phyloP scores from a whole-genome alignment of 305 asterid species.

The Ruellia speciosa region DNA sequence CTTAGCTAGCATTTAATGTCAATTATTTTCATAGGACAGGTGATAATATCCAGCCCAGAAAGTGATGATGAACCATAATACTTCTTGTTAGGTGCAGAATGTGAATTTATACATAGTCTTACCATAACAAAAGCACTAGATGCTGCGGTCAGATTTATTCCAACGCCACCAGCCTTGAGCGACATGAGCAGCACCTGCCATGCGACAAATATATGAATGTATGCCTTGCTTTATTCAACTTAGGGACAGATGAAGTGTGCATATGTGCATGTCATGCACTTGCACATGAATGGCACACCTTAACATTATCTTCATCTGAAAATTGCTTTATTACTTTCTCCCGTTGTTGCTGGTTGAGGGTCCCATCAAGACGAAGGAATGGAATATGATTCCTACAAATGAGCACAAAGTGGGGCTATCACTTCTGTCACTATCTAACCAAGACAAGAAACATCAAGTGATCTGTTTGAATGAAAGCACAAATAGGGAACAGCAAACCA shows the following conservation, averaged over 20 bases:
- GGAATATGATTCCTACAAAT: slow-evolving; percentile 52
- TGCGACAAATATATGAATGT: slow-evolving; percentile 13
- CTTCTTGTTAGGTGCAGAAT: neutral
- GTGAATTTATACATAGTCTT: slow-evolving; percentile 18
- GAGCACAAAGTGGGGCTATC: slow-evolving; percentile 7
- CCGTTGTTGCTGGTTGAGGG: slow-evolving; percentile 86
- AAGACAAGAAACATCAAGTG: no score
- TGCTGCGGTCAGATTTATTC: slow-evolving; percentile 91
- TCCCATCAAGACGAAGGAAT: slow-evolving; percentile 93
- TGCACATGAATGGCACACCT: slow-evolving; percentile 33
- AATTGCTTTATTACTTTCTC: slow-evolving; percentile 83
- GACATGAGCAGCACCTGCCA: slow-evolving; percentile 87
- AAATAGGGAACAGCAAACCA: no score
- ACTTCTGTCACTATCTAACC: neutral
- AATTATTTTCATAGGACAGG: slow-evolving; percentile 7
- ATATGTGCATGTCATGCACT: slow-evolving; percentile 10
- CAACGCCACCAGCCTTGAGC: slow-evolving; percentile 97
- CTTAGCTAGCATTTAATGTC: neutral
- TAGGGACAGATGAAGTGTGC: neutral
- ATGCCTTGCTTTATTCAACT: slow-evolving; percentile 8
- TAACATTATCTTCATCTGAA: slow-evolving; percentile 69
- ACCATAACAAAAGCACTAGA: slow-evolving; percentile 94
- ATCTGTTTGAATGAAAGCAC: no score
- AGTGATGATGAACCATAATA: neutral
- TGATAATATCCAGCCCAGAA: slow-evolving; percentile 5